Conservation (phyloP, 108 stramenopile genomes). For the Aurantiochytrium sp. region DNA sequence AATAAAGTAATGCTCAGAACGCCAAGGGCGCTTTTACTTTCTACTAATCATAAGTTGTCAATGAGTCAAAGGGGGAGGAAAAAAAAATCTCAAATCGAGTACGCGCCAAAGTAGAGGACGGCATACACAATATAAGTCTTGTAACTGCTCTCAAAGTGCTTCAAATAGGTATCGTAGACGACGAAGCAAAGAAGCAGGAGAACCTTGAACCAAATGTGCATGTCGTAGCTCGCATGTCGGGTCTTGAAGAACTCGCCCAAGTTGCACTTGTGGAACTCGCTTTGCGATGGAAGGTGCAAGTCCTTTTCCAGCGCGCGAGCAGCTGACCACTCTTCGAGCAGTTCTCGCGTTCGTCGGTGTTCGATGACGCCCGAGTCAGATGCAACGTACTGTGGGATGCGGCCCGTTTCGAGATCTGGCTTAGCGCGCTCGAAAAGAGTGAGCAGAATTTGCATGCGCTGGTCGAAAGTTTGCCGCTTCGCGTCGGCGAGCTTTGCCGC, state of each 20-base stretch:
- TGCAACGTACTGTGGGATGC: neutral
- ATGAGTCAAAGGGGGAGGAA: neutral
- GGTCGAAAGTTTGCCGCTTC: neutral
- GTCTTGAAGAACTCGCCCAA: neutral
- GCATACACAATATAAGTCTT: neutral
- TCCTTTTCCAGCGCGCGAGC: neutral
- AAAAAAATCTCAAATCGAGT: neutral
- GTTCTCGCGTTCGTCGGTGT: neutral
- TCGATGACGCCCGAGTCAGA: neutral
- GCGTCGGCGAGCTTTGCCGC: neutral
- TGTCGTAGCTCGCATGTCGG: neutral
- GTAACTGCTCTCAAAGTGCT: constrained; percentile 1
- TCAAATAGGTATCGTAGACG: neutral
- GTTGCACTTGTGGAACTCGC: neutral
- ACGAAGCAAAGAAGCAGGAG: neutral
- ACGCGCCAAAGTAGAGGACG: neutral
- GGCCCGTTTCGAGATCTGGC: neutral
- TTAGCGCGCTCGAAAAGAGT: neutral
- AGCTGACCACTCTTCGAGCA: neutral
- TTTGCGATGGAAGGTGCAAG: neutral
- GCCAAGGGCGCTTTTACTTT: too few relatives aligned
- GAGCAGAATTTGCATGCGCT: neutral
- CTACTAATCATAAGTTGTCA: neutral
- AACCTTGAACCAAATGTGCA: neutral
- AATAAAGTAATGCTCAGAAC: too few relatives aligned